phyloP scores from a whole-genome alignment of 495 filamentous ascomycete species.

The Chaetomium cochliodes region DNA sequence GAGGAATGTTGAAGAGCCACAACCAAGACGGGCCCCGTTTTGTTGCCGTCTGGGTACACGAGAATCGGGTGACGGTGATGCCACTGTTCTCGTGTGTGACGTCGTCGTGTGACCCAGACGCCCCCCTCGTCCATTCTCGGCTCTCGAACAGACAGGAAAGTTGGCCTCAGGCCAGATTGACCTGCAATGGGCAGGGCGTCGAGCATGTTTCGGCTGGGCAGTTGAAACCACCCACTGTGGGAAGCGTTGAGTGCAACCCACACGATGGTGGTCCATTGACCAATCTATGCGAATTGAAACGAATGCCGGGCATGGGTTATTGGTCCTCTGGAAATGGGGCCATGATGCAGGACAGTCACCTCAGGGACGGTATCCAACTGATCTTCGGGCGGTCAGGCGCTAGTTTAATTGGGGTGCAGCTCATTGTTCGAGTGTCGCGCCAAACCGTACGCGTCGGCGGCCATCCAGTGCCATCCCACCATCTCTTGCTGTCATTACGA shows the following conservation, averaged over 20 bases:
- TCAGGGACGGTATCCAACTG: slow-evolving; percentile 13
- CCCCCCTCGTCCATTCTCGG: not conserved
- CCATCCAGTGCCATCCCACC: slow-evolving; percentile 8
- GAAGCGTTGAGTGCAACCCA: slow-evolving; percentile 19
- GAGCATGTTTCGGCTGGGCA: slow-evolving; percentile 21
- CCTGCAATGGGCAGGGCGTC: slow-evolving; percentile 1
- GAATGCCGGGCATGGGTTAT: slow-evolving; percentile 23
- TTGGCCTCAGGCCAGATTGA: slow-evolving; percentile 12
- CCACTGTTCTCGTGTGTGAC: slow-evolving; percentile 16
- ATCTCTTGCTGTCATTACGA: slow-evolving; percentile 1
- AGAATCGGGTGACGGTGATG: slow-evolving; percentile 21
- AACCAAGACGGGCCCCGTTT: not conserved
- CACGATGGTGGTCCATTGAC: slow-evolving; percentile 9
- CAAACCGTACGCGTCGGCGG: slow-evolving; percentile 13
- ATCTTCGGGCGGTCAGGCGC: slow-evolving; percentile 16
- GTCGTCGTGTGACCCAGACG: slow-evolving; percentile 24
- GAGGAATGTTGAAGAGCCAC: not conserved
- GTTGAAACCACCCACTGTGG: slow-evolving; percentile 22
- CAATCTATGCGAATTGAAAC: slow-evolving; percentile 20
- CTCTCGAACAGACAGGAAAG: not conserved
- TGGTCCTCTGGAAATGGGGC: slow-evolving; percentile 23
- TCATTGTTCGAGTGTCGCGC: slow-evolving; percentile 11
- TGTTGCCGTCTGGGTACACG: not conserved
- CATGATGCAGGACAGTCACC: slow-evolving; percentile 19
- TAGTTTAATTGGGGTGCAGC: slow-evolving; percentile 9